A percentile compares a stretch with the other conserved stretches of the same genome.
Conservation (phyloP, 1,284 basidiomycete genomes). For the Trichosporon ovoides region DNA sequence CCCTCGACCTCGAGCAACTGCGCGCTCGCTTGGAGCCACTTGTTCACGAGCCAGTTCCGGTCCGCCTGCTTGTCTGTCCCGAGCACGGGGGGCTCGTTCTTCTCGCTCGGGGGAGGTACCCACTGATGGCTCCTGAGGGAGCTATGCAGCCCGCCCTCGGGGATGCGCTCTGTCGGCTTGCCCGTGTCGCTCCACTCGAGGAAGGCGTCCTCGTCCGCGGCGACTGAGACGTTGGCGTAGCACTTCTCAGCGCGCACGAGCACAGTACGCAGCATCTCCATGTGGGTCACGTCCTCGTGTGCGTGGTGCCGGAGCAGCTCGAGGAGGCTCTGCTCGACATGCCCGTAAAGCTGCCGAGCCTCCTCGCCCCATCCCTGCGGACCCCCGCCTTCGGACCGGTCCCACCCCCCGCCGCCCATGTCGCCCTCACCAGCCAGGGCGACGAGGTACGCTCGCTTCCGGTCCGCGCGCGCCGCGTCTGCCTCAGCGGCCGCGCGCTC, state of each 20-base stretch:
- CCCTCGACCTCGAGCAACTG: conserved; percentile 9
- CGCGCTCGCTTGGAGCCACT: conserved; percentile 12
- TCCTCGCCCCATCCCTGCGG: conserved; percentile 23
- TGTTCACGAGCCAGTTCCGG: conserved; percentile 22
- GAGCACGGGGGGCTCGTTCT: conserved; percentile 13
- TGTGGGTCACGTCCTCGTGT: conserved; percentile 17
- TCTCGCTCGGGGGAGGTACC: conserved; percentile 6
- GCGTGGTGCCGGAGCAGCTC: conserved; percentile 23
- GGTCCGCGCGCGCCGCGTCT: conserved; percentile 13
- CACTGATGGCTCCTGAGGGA: conserved; percentile 5
- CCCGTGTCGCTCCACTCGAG: conserved; percentile 18
- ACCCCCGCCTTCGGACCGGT: conserved; percentile 19
- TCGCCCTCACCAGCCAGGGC: conserved; percentile 20
- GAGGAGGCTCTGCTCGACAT: conserved; percentile 17
- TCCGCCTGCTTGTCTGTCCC: conserved; percentile 13
- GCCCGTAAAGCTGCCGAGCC: conserved; percentile 20
- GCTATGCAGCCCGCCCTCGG: neutral
- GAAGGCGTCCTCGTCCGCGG: conserved; percentile 31
- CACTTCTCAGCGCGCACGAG: conserved; percentile 13
- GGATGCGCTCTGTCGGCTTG: neutral
- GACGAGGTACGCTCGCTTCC: conserved; percentile 23
- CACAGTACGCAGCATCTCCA: conserved; percentile 13
- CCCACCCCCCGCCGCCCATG: conserved; percentile 17
- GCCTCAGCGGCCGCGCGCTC: conserved; percentile 16
- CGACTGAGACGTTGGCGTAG: conserved; percentile 15